These are phyloP conservation scores for Selaginella moellendorffii DNA, from an alignment of 75 land plant genomes.

Conservation along the genomic window DNA sequence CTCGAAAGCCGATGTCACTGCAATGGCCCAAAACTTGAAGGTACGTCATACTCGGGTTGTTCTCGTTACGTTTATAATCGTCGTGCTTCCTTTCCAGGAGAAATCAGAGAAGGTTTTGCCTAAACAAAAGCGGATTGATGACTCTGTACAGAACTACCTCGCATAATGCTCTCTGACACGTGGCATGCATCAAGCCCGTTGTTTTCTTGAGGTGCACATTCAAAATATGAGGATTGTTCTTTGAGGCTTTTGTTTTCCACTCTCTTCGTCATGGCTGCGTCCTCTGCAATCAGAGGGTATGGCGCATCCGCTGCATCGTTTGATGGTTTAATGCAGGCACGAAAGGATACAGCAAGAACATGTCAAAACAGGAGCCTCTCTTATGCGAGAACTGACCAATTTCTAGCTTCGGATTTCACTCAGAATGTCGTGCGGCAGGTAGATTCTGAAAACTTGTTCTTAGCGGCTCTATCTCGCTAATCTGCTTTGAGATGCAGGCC, in stretches of 20 bases:
- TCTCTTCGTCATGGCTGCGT: neutral
- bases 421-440: neutral
- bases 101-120: neutral
- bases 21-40: neutral
- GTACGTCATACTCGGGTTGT: too few relatives aligned
- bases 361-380: neutral
- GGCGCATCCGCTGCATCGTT: neutral
- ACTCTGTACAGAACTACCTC: neutral
- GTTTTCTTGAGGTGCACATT: neutral
- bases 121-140: neutral
- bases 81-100: too few relatives aligned
- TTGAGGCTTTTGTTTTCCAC: neutral
- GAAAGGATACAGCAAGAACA: too few relatives aligned
- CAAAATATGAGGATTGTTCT: neutral
- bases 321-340: too few relatives aligned
- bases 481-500: too few relatives aligned
- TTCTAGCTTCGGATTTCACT: neutral
- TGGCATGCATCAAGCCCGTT: neutral
- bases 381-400: neutral
- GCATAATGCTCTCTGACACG: neutral
- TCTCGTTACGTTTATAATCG: too few relatives aligned
- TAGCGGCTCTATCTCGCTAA: too few relatives aligned
- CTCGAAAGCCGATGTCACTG: neutral
- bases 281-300: neutral
- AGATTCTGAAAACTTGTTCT: too few relatives aligned